phyloP scores from a whole-genome alignment of 805 yeast species.

The Starmerella potacharoeniae region DNA sequence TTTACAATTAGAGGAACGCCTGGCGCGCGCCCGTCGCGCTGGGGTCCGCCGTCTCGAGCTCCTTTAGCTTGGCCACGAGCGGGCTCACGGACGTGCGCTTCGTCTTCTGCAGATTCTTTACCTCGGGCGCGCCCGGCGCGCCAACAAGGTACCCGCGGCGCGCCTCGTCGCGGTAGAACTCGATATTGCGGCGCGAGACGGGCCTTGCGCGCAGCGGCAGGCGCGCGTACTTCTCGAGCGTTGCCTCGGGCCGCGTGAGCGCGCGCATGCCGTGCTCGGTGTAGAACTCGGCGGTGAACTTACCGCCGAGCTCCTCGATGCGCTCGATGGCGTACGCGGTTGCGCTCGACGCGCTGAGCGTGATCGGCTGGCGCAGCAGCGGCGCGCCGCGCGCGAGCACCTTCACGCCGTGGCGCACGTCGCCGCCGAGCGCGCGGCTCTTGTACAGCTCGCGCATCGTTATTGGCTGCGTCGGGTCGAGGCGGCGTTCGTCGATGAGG shows the following conservation, averaged over 20 bases:
- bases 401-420: slow-evolving; percentile 65
- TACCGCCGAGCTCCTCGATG: slow-evolving; percentile 64
- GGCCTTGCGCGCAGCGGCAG: slow-evolving; percentile 82
- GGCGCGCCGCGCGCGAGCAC: slow-evolving; percentile 54
- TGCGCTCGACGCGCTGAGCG: slow-evolving; percentile 75
- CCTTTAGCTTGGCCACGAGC: slow-evolving; percentile 18
- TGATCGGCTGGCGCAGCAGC: slow-evolving; percentile 43
- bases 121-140: slow-evolving; percentile 42
- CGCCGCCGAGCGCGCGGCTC: slow-evolving; percentile 44
- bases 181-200: slow-evolving; percentile 65
- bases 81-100: slow-evolving; percentile 16
- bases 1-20: slow-evolving; percentile 11
- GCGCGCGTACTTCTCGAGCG: slow-evolving; percentile 58
- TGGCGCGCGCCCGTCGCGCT: slow-evolving; percentile 14
- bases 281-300: slow-evolving; percentile 61
- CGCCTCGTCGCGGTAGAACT: slow-evolving; percentile 57
- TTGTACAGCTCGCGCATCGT: slow-evolving; percentile 69
- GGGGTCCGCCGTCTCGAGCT: slow-evolving; percentile 17
- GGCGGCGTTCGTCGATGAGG: slow-evolving; percentile 57
- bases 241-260: slow-evolving; percentile 64
- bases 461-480: slow-evolving; percentile 41
- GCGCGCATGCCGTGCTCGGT: slow-evolving; percentile 58
- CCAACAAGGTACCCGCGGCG: slow-evolving; percentile 71
- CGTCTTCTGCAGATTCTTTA: slow-evolving; percentile 15
- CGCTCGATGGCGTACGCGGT: slow-evolving; percentile 59